A percentile compares a stretch with the other conserved stretches of the same genome.
Conservation (phyloP, 306 rosid species). For the Pyrus communis region DNA sequence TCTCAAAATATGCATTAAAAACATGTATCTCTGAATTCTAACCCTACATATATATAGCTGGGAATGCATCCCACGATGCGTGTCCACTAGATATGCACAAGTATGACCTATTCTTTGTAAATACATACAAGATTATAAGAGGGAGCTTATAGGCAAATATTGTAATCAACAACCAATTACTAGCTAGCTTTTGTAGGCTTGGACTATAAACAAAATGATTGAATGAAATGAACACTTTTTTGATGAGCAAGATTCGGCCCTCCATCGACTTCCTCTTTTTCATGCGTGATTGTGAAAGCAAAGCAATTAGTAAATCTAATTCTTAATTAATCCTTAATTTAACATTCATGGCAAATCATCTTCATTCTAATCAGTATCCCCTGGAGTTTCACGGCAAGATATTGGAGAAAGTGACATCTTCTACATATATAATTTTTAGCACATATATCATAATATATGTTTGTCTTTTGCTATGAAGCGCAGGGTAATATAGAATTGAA, state of each 20-base stretch:
- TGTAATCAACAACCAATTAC: neutral
- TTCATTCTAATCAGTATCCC: neutral
- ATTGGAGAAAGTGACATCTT: neutral
- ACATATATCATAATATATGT: too few relatives aligned
- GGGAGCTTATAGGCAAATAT: neutral
- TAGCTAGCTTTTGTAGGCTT: neutral
- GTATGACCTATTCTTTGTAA: neutral
- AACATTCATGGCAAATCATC: neutral
- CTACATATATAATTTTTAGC: neutral
- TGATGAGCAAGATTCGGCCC: conserved; percentile 1
- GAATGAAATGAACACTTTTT: conserved; percentile 4
- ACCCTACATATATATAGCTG: too few relatives aligned
- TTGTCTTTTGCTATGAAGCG: conserved; percentile 1
- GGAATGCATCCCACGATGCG: neutral
- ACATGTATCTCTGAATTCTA: too few relatives aligned
- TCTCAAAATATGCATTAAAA: too few relatives aligned
- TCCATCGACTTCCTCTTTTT: neutral
- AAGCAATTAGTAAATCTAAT: neutral
- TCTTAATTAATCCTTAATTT: neutral
- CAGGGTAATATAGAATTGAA: neutral
- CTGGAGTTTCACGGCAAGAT: conserved; percentile 12
- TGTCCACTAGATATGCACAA: neutral
- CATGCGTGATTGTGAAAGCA: conserved; percentile 7
- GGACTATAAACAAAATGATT: conserved; percentile 9
- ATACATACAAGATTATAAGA: neutral